Conservation (phyloP, 2,329 filamentous ascomycete genomes). For the Periconia digitata region DNA sequence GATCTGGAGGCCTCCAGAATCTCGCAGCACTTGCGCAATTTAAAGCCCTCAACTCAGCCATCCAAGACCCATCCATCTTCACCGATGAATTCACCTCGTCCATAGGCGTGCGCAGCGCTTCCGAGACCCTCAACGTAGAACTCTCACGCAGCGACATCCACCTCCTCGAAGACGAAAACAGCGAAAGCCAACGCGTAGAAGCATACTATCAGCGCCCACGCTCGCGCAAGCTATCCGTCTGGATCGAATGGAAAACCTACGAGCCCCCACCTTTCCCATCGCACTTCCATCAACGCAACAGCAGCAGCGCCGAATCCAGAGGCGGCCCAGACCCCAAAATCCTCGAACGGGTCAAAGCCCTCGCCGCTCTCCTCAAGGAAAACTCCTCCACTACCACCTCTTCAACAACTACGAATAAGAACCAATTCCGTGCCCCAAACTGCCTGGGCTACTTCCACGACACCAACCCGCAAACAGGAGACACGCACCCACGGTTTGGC, state of each 20-base stretch:
- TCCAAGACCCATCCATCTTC: conserved; percentile 28
- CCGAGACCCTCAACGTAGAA: conserved; percentile 24
- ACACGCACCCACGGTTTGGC: conserved; percentile 49
- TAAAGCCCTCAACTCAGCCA: conserved; percentile 40
- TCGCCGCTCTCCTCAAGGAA: conserved; percentile 35
- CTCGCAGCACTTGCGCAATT: conserved; percentile 38
- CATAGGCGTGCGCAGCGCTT: conserved; percentile 24
- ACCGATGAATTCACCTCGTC: conserved; percentile 27
- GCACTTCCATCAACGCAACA: conserved; percentile 10
- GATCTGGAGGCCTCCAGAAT: conserved; percentile 14
- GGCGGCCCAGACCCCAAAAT: conserved; percentile 26
- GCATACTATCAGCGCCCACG: conserved; percentile 26
- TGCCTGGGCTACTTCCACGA: conserved; percentile 42
- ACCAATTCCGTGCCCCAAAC: conserved; percentile 36
- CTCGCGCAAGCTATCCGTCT: conserved; percentile 25
- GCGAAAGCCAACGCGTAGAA: conserved; percentile 29
- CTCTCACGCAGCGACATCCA: conserved; percentile 19
- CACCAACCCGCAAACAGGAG: conserved; percentile 12
- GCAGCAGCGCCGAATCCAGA: not conserved
- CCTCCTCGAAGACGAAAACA: conserved; percentile 16
- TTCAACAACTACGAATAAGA: no score
- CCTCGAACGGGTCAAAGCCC: conserved; percentile 32
- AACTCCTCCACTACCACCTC: conserved; percentile 29
- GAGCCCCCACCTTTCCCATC: conserved; percentile 24
- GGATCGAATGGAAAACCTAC: conserved; percentile 43